Evolutionary conservation across 805 yeast genomes (phyloP).

Genomic region (Hanseniaspora pseudoguilliermondii): DNA sequence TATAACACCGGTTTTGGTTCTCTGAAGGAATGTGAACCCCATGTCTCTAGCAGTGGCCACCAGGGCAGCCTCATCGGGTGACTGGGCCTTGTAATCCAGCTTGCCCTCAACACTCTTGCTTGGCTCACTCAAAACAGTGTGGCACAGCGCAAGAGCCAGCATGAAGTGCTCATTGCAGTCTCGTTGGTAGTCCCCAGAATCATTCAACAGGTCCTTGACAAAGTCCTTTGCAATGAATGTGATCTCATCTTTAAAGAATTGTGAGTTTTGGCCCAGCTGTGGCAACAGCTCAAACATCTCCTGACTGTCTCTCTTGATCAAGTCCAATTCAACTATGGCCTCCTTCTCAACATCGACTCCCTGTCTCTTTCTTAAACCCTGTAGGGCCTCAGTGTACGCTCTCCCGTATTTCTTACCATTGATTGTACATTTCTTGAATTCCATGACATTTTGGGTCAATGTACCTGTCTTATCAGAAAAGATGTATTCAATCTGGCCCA

Average conservation of each 20-base stretch:
- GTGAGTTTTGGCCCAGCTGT: slow-evolving; percentile 28
- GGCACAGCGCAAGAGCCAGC: slow-evolving; percentile 66
- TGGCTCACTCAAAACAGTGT: slow-evolving; percentile 60
- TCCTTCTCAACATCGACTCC: slow-evolving; percentile 64
- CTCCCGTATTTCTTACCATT: slow-evolving; percentile 61
- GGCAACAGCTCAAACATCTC: slow-evolving; percentile 43
- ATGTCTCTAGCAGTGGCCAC: slow-evolving; percentile 70
- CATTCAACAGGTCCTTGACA: slow-evolving; percentile 48
- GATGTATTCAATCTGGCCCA: slow-evolving; percentile 75
- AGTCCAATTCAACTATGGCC: slow-evolving; percentile 37
- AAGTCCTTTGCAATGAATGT: slow-evolving; percentile 59
- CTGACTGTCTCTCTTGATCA: slow-evolving; percentile 44
- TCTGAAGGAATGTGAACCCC: slow-evolving; percentile 54
- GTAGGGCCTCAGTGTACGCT: slow-evolving; percentile 74
- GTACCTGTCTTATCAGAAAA: slow-evolving; percentile 82
- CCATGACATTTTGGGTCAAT: slow-evolving; percentile 74
- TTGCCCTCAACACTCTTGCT: slow-evolving; percentile 48
- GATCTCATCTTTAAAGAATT: slow-evolving; percentile 43
- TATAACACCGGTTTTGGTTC: slow-evolving; percentile 56
- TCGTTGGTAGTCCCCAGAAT: slow-evolving; percentile 34
- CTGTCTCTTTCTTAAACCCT: slow-evolving; percentile 64
- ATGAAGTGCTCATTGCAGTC: slow-evolving; percentile 58
- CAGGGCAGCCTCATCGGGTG: slow-evolving; percentile 79
- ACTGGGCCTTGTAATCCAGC: slow-evolving; percentile 55
- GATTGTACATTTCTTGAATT: slow-evolving; percentile 67